Percentiles rank a stretch among this genome's conserved stretches.
Conservation (phyloP, 2,329 filamentous ascomycete species). For the Mariannaea sp. region DNA sequence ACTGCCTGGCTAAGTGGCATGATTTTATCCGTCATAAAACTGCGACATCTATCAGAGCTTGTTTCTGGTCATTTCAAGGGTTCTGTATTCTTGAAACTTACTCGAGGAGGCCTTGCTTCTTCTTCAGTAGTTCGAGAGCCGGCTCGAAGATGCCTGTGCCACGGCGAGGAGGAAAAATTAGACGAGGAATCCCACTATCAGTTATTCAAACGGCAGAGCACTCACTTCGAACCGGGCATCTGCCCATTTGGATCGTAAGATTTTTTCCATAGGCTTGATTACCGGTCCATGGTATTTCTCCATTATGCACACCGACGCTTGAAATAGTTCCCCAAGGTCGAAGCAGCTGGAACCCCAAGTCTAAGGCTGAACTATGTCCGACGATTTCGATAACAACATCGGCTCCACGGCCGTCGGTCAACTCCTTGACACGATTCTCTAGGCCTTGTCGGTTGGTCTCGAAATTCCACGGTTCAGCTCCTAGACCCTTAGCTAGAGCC, state of each 20-base stretch:
- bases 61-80: background rate
- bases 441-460: constrained; percentile 66
- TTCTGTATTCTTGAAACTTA: background rate
- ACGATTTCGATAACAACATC: constrained; percentile 80
- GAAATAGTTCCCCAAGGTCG: constrained; percentile 71
- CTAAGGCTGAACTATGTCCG: constrained; percentile 66
- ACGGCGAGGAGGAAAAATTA: background rate
- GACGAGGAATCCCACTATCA: background rate
- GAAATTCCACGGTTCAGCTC: constrained; percentile 67
- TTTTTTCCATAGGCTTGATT: constrained; percentile 68
- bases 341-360: constrained; percentile 65
- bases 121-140: constrained; percentile 12
- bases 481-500: constrained; percentile 1
- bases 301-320: constrained; percentile 74
- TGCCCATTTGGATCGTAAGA: constrained; percentile 68
- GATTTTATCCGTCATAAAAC: constrained; percentile 73
- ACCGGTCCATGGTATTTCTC: constrained; percentile 66
- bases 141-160: constrained; percentile 16
- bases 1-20: constrained; percentile 68
- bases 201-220: constrained; percentile 39
- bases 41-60: constrained; percentile 33
- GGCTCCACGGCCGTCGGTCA: constrained; percentile 76
- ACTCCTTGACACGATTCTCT: constrained; percentile 68
- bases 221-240: constrained; percentile 64
- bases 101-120: constrained; percentile 24